Conservation (phyloP, 192 early-diverging fungal species). For the Entomortierella lignicola region DNA sequence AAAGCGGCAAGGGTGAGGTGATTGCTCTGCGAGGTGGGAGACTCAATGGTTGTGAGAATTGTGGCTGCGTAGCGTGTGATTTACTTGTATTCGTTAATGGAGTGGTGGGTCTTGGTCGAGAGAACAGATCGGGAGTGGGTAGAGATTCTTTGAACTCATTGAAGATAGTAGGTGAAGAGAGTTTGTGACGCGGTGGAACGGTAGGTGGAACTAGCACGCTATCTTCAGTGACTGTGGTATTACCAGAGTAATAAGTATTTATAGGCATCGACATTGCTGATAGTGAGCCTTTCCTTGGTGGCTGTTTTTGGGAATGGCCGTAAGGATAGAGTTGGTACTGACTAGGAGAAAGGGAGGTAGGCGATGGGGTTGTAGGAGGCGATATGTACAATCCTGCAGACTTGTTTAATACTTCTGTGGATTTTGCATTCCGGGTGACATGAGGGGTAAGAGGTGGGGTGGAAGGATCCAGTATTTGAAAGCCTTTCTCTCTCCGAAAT, state of each 20-base stretch:
- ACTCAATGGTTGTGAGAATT: background rate
- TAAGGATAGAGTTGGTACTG: background rate
- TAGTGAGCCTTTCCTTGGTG: constrained; percentile 18
- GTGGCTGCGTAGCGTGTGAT: background rate
- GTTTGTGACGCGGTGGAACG: constrained; percentile 31
- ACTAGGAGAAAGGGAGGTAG: background rate
- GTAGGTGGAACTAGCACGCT: constrained; percentile 4
- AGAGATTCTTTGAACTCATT: background rate
- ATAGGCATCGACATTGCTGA: constrained; percentile 5
- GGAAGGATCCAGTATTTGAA: constrained; percentile 27
- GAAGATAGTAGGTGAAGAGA: constrained; percentile 16
- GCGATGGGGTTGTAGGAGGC: constrained; percentile 21
- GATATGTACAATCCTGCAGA: constrained; percentile 4
- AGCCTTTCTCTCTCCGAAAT: constrained; percentile 12
- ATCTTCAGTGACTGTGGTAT: background rate
- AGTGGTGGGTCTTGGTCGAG: constrained; percentile 4
- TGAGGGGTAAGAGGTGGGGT: background rate
- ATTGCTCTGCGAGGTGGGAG: background rate
- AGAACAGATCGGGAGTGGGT: background rate
- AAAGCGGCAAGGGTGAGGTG: background rate
- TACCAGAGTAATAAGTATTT: background rate
- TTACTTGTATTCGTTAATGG: background rate
- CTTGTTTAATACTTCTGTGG: constrained; percentile 4
- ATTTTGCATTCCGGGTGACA: background rate
- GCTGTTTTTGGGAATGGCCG: background rate